A percentile compares a stretch with the other conserved stretches of the same genome.
phyloP scores from a whole-genome alignment of 352 stramenopile species.

The Thalassiosira exigua region DNA sequence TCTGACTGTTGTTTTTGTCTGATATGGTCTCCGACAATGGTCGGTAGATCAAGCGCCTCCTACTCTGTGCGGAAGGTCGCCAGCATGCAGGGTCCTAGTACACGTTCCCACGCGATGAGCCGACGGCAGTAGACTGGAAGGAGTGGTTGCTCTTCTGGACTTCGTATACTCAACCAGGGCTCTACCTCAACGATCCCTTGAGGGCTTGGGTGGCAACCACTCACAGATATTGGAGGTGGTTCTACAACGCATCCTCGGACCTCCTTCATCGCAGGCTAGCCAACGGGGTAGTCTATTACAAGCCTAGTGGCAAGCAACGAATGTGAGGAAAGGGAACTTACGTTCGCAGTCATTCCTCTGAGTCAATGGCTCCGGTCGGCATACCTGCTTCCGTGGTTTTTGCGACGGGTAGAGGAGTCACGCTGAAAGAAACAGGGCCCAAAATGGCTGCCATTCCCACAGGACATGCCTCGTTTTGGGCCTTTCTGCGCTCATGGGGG shows the following conservation, averaged over 20 bases:
- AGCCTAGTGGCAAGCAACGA: neutral
- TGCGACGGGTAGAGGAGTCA: neutral
- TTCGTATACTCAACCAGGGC: neutral
- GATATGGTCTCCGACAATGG: neutral
- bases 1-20: neutral
- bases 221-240: slow-evolving; percentile 24
- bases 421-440: neutral
- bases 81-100: too few species aligned
- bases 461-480: neutral
- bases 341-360: neutral
- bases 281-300: neutral
- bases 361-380: neutral
- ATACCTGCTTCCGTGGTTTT: neutral
- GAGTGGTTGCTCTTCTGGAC: slow-evolving; percentile 22
- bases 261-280: neutral
- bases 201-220: slow-evolving; percentile 10
- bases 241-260: slow-evolving; percentile 11
- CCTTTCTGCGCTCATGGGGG: neutral
- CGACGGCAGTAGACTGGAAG: slow-evolving; percentile 10
- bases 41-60: neutral
- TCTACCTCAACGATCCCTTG: neutral
- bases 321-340: neutral
- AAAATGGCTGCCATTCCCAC: neutral
- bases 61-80: neutral
- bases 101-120: slow-evolving; percentile 5